Base-by-base conservation (phyloP, 1,284 basidiomycete species). In the Phlebopus sp. region DNA sequence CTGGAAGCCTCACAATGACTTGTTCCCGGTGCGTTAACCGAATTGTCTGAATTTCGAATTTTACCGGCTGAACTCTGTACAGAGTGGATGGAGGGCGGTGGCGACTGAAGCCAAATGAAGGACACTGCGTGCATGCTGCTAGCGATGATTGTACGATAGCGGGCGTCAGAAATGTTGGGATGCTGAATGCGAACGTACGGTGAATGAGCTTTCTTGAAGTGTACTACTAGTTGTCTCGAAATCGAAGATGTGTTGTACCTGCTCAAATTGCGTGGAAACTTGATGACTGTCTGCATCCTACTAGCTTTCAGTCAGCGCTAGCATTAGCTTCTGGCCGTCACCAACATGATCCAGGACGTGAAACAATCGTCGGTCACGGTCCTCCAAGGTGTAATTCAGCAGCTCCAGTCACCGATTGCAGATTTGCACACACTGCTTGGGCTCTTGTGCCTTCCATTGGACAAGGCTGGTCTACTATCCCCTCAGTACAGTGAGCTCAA, bases 401-500 rank as follows among this genome's bases (percentile, higher is more conserved):
- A 72, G 38, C 71, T 88, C 2, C 76, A 78, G 55, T 58, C 69
- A 4, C 78, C 77, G 14, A 63, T 88, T 32, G 51, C 71, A 4
- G 78, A 85, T 40, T 47, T 79, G 1, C 51, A 68, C 7, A 70
- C 72, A 4, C 69, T 90, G 2, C 71, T 84, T 5, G 52, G 69
- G 8, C 74, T 88, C 18, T 69, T 91, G 41, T 65, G 69, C 42
- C 66, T 75, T 14, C 84, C 85, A 15, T 75, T 91, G 9, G 76
- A 75, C 44, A 62, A 59, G 29, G 67, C 83, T 10, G 70, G 71
- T 30, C 69, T 90, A 35, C 68, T 90, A 8, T 81, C 81, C n/a
- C 77, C 77, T 1, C 71, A 63, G 42, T 81, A 74, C 61, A 63
- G 61, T 47, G 62, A 47, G 29, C 70, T 74, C 60, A 64, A 69